Evolutionary conservation across 305 asterid genomes (phyloP), one percentile per base, ranked within the genome.

Genomic region (Solanum hybrid): DNA sequence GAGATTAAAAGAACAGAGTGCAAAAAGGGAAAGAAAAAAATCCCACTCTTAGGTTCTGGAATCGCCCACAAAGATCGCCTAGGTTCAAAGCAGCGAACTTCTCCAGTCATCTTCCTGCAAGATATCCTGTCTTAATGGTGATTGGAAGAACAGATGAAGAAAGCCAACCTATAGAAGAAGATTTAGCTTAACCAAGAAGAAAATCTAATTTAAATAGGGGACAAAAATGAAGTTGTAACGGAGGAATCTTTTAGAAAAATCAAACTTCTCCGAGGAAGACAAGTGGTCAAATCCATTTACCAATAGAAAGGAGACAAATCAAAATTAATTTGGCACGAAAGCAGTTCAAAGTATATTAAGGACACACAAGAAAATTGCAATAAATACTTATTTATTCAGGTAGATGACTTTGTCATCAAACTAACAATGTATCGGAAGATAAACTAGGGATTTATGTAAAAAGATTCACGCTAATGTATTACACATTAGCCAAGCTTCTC

Each of bases 211-310:
- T 11, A 11, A 57, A 84, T 10, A 85, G 51, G n/a, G 68, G 51
- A 85, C 45, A 57, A 41, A 61, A 31, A 57, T 6, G 78, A 85
- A 85, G 78, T 11, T 85, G 88, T 85, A 85, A 85, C 45, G 51
- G 88, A 32, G 3, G 41, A 57, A 57, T 32, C 88, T 57, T 84
- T 85, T 17, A 32, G 72, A 31, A 85, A 61, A 85, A 85, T 32
- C 78, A 22, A 33, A 22, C 34, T 61, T 32, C 7, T 61, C 88
- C 22, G 13, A 61, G 32, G 88, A 4, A 12, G 26, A 85, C 76
- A 85, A 85, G 88, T 61, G 88, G 88, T 85, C 88, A 85, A 61
- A 85, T 29, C 33, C 88, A 85, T 57, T 32, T 85, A 85, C 29
- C 38, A 85, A 85, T 85, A 11, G 39, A 51, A 51, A 85, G 78